Percentiles rank a stretch among this genome's conserved stretches.
These are phyloP conservation scores for Lachancea lanzarotensis DNA, from an alignment of 805 yeast species.

Conservation along the genomic window DNA sequence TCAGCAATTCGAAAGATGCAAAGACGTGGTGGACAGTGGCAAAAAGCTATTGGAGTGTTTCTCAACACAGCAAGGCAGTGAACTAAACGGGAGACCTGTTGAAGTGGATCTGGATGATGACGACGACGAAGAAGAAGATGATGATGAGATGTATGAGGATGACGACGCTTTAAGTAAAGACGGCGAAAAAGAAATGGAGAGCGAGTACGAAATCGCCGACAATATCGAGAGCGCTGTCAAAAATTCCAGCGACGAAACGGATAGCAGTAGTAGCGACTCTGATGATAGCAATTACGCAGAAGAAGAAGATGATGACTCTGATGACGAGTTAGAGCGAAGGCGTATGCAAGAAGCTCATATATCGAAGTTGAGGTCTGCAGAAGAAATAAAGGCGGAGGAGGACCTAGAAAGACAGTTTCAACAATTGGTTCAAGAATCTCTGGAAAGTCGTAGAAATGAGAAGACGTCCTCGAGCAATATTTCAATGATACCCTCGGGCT, in stretches of 20 bases:
- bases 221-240: constrained; percentile 12
- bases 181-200: constrained; percentile 12
- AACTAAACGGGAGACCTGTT: not conserved
- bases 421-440: constrained; percentile 45
- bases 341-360: constrained; percentile 36
- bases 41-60: constrained; percentile 25
- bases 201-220: constrained; percentile 13
- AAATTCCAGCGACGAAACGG: constrained; percentile 11
- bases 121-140: constrained; percentile 24
- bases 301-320: constrained; percentile 24
- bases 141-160: constrained; percentile 31
- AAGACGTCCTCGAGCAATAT: constrained; percentile 22
- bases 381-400: constrained; percentile 42
- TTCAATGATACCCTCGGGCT: constrained; percentile 18
- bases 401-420: constrained; percentile 54
- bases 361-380: constrained; percentile 33
- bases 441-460: constrained; percentile 35
- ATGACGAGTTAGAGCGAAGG: constrained; percentile 29
- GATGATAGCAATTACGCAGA: constrained; percentile 14
- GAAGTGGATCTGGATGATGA: constrained; percentile 13
- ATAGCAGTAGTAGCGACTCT: constrained; percentile 15
- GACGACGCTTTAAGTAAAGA: too few relatives aligned
- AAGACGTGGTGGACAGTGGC: constrained; percentile 39
- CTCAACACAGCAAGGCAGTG: constrained; percentile 2
- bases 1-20: constrained; percentile 34